Evolutionary conservation across 106 monocot species (phyloP).

Genomic region (Triglochin maritima): DNA sequence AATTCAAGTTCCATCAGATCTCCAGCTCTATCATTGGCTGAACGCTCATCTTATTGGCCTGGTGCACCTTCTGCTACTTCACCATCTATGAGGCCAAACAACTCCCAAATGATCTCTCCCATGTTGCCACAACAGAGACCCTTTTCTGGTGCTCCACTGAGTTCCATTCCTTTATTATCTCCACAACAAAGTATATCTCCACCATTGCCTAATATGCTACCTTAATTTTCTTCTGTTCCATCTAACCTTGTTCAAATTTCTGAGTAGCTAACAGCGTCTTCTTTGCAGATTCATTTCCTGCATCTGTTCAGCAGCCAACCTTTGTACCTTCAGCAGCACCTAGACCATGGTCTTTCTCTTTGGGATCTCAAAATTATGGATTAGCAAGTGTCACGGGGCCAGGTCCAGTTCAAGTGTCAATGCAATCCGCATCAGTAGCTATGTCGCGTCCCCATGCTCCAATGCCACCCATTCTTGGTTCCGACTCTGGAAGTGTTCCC

Average conservation of each 20-base stretch:
- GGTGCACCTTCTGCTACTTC: slow-evolving; percentile 6
- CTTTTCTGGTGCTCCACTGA: background rate
- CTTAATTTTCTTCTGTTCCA: slow-evolving; percentile 13
- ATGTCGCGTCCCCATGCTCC: slow-evolving; percentile 10
- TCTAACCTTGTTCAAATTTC: slow-evolving; percentile 8
- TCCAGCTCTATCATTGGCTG: background rate
- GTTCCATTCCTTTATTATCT: slow-evolving; percentile 3
- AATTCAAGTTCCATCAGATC: slow-evolving; percentile 3
- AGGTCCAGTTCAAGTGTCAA: slow-evolving; percentile 14
- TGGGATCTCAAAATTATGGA: background rate
- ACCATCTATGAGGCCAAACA: slow-evolving; percentile 11
- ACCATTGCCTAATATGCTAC: slow-evolving; percentile 9
- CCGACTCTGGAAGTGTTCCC: slow-evolving; percentile 7
- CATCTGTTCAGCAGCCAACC: slow-evolving; percentile 6
- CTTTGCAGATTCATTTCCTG: background rate
- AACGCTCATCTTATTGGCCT: slow-evolving; percentile 18
- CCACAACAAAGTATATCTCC: slow-evolving; percentile 21
- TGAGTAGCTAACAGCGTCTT: slow-evolving; percentile 4
- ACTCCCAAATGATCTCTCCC: slow-evolving; percentile 10
- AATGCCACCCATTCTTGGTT: background rate
- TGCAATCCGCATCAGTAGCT: slow-evolving; percentile 5
- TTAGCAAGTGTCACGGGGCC: slow-evolving; percentile 7
- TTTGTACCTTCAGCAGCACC: slow-evolving; percentile 11
- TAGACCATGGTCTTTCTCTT: slow-evolving; percentile 5
- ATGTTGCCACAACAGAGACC: slow-evolving; percentile 5